Percentiles rank a stretch among this genome's conserved stretches.
phyloP scores from a whole-genome alignment of 345 rosid genomes.

The Litchi chinensis region DNA sequence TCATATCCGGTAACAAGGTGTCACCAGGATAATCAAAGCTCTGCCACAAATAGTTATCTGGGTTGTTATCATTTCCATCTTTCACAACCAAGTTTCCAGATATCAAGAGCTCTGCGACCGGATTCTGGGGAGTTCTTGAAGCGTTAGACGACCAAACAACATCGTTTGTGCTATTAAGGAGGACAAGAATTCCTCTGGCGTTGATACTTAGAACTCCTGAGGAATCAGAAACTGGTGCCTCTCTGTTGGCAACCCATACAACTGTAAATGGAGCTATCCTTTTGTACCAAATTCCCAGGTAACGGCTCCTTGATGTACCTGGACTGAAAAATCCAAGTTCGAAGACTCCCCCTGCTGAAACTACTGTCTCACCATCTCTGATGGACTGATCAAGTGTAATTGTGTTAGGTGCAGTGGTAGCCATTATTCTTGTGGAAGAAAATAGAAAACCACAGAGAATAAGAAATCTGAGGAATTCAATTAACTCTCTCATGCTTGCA shows the following conservation, averaged over 20 bases:
- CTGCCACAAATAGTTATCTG: slow-evolving; percentile 16
- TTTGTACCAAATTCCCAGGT: slow-evolving; percentile 21
- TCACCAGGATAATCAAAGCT: slow-evolving; percentile 29
- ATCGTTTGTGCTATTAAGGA: background rate
- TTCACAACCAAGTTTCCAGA: background rate
- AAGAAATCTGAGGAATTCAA: background rate
- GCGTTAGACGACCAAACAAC: background rate
- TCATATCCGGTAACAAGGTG: slow-evolving; percentile 30
- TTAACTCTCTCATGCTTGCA: background rate
- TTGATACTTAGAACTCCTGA: background rate
- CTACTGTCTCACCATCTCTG: slow-evolving; percentile 4
- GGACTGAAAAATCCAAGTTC: background rate
- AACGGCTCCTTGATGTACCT: slow-evolving; percentile 4
- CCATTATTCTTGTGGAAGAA: background rate
- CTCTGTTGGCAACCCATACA: background rate
- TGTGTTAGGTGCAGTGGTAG: background rate
- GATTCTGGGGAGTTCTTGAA: background rate
- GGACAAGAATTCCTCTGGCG: background rate
- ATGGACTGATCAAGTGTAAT: slow-evolving; percentile 1
- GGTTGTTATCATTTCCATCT: background rate
- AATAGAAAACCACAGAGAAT: background rate
- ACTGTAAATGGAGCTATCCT: background rate
- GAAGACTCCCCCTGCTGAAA: background rate
- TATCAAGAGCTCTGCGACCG: background rate
- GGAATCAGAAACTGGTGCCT: background rate